A percentile compares a stretch with the other conserved stretches of the same genome.
phyloP scores from a whole-genome alignment of 2,329 filamentous ascomycete genomes.

The Fusarium sp. region DNA sequence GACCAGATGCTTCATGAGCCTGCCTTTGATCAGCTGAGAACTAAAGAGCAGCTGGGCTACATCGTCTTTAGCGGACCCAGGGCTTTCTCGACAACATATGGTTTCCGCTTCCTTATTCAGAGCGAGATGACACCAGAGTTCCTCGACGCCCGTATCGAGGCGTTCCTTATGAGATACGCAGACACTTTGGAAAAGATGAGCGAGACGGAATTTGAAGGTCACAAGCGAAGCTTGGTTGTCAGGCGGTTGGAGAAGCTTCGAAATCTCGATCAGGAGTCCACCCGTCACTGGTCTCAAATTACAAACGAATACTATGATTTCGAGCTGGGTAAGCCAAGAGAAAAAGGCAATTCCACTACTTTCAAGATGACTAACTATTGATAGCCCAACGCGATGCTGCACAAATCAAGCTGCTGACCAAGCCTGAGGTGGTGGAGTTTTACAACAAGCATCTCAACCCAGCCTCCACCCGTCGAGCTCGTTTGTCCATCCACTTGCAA shows the following conservation, averaged over 20 bases:
- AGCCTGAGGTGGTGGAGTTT: conserved; percentile 82
- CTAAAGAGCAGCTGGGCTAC: conserved; percentile 97
- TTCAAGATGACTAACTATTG: conserved; percentile 29
- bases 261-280: conserved; percentile 87
- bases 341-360: not conserved
- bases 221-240: conserved; percentile 89
- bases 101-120: conserved; percentile 91
- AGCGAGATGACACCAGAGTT: conserved; percentile 88
- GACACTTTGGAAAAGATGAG: conserved; percentile 78
- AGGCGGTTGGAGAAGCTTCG: conserved; percentile 91
- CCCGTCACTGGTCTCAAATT: conserved; percentile 86
- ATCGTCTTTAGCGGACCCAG: conserved; percentile 88
- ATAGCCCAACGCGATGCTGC: conserved; percentile 80
- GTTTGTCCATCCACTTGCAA: conserved; percentile 83
- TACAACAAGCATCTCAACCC: conserved; percentile 82
- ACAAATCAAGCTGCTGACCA: conserved; percentile 78
- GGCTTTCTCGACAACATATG: conserved; percentile 79
- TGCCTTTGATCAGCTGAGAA: conserved; percentile 92
- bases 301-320: conserved; percentile 91
- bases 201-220: conserved; percentile 85
- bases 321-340: conserved; percentile 72
- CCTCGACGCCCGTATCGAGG: conserved; percentile 86
- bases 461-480: conserved; percentile 77
- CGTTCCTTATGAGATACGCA: conserved; percentile 78
- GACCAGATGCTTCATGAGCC: conserved; percentile 94